Evolutionary conservation across 2,329 filamentous ascomycete genomes (phyloP).

Genomic region (Colletotrichum neosansevieriae): DNA sequence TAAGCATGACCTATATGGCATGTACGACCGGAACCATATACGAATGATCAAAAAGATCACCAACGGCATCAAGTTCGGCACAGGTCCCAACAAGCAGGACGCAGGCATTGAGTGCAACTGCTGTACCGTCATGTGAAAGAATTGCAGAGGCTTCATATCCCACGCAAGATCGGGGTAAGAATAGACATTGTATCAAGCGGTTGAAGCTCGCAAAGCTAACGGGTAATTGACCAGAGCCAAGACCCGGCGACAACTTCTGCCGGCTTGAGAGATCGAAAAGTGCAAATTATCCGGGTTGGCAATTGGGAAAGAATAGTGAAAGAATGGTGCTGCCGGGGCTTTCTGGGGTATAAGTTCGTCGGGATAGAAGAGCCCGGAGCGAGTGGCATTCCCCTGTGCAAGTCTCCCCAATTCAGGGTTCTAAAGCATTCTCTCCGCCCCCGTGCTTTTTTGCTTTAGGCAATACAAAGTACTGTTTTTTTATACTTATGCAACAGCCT

Average conservation of each 20-base stretch:
- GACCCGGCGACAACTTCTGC: conserved; percentile 9
- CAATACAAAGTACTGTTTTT: too few relatives aligned
- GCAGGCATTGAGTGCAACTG: conserved; percentile 53
- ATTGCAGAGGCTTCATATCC: too few relatives aligned
- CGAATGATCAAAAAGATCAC: conserved; percentile 60
- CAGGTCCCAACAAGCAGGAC: conserved; percentile 55
- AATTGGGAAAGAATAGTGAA: neutral
- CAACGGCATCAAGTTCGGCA: conserved; percentile 61
- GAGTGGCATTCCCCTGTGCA: neutral
- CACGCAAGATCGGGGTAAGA: neutral
- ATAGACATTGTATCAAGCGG: neutral
- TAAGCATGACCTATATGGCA: conserved; percentile 52
- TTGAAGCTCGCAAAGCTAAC: conserved; percentile 9
- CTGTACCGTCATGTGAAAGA: conserved; percentile 52
- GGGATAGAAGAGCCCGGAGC: conserved; percentile 1
- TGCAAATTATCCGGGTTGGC: conserved; percentile 11
- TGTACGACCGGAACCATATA: conserved; percentile 61
- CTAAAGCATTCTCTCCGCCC: too few relatives aligned
- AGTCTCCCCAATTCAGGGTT: neutral
- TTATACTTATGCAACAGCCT: too few relatives aligned
- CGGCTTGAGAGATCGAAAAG: neutral
- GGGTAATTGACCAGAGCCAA: conserved; percentile 17
- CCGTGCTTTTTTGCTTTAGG: too few relatives aligned
- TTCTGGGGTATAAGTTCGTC: neutral
- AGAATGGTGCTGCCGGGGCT: neutral